Base-by-base conservation (phyloP, 2,329 filamentous ascomycete genomes). In the Colletotrichum siamense region DNA sequence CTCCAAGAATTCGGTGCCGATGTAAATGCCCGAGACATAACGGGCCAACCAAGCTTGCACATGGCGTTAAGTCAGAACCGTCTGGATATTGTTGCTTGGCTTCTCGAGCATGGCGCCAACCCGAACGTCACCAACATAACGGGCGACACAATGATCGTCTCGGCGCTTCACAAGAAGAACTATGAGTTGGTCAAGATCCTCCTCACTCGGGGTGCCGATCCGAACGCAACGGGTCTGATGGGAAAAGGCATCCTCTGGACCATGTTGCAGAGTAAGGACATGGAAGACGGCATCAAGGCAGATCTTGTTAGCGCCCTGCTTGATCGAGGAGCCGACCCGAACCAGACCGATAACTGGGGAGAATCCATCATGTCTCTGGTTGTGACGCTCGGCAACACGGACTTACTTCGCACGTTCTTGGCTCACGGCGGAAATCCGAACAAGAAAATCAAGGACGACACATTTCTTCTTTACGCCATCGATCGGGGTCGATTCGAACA, bases 101-200 rank as follows among this genome's bases (percentile, higher is more conserved):
- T 87, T 3, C 78, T 87, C 2, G 79, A 82, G 8, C 79, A 80
- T 15, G 86, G 86, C 1, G 84, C 83, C 4, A 81, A 84, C 26
- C 77, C 81, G 8, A 81, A 83, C 24, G 78, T 78, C 2, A 81
- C 79, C 16, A 82, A 81, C 3, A 59, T 82, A 4, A 80, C 79
- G 0, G 86, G 86, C 13, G 71, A 79, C 1, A 81, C 82, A 3
- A 81, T 87, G 12, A 78, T 86, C 8, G 81, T 82, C 5, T 82
- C 84, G 28, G 81, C 84, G 0, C 76, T 87, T 4, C 67, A 76
- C 67, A 83, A 83, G 73, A 78, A 82, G 55, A 77, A 77, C 30
- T 71, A 75, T n/a, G 77, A 69, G 16, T 65, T 78, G 12, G 76
- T 79, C 12, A 73, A 71, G 49, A 65, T 73, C 16, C 73, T 80